A percentile compares a stretch with the other conserved stretches of the same genome.
Evolutionary conservation across 441 rosid genomes (phyloP).

Genomic region (Populus trichocarpa): DNA sequence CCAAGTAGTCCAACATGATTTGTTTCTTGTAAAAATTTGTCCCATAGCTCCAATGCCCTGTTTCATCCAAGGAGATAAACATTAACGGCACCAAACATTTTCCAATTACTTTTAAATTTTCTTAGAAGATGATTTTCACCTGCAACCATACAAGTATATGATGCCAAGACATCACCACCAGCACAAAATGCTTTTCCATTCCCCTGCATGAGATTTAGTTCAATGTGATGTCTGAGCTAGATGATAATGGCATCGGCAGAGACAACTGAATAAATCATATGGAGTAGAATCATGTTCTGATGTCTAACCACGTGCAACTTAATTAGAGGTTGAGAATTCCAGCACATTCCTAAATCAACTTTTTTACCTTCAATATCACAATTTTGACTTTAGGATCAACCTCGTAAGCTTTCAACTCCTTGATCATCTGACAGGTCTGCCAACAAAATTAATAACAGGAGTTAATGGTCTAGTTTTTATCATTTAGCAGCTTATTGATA

Average conservation of each 20-base stretch:
- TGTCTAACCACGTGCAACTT: too few relatives aligned
- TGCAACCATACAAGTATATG: neutral
- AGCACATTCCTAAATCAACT: neutral
- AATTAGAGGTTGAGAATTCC: neutral
- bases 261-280: neutral
- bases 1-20: too few relatives aligned
- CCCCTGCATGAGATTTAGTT: neutral
- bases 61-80: neutral
- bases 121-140: neutral
- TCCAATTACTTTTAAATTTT: too few relatives aligned
- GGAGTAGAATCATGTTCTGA: too few relatives aligned
- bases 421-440: constrained; percentile 10
- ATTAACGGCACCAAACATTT: neutral
- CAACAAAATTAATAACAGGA: neutral
- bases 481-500: too few relatives aligned
- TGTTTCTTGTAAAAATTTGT: too few relatives aligned
- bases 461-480: too few relatives aligned
- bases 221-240: neutral
- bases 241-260: neutral
- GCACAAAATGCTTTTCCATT: constrained; percentile 10
- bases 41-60: too few relatives aligned
- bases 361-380: constrained; percentile 19
- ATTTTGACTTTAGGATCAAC: constrained; percentile 12
- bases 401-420: constrained; percentile 10
- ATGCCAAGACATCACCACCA: constrained; percentile 4